Evolutionary conservation across 2,329 filamentous ascomycete species (phyloP).

Genomic region (Emmonsiellopsis sp.): DNA sequence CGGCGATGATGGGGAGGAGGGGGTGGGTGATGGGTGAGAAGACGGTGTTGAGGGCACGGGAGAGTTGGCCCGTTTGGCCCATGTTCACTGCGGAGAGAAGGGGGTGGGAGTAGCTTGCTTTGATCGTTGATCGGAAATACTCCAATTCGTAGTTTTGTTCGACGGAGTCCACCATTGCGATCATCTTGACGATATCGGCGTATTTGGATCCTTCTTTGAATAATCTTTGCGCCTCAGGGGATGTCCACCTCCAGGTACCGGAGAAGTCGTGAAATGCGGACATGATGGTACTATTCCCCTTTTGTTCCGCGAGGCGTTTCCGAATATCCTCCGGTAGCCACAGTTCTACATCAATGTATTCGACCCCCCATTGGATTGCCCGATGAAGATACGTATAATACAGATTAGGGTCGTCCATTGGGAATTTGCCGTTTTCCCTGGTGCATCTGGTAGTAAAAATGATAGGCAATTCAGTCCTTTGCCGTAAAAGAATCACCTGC

Average conservation of each 20-base stretch:
- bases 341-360: constrained; percentile 82
- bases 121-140: constrained; percentile 73
- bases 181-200: constrained; percentile 86
- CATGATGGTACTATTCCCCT: constrained; percentile 75
- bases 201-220: constrained; percentile 64
- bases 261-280: constrained; percentile 90
- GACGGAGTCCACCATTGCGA: constrained; percentile 68
- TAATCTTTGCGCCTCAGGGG: constrained; percentile 58
- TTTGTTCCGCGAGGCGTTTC: constrained; percentile 54
- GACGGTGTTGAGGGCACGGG: constrained; percentile 71
- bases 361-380: constrained; percentile 79
- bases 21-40: constrained; percentile 86
- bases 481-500: constrained; percentile 73
- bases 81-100: constrained; percentile 79
- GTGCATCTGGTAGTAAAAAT: constrained; percentile 80
- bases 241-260: constrained; percentile 74
- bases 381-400: constrained; percentile 73
- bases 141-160: constrained; percentile 87
- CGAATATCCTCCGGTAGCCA: constrained; percentile 75
- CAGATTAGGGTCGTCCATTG: constrained; percentile 66
- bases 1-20: constrained; percentile 71
- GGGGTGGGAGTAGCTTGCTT: constrained; percentile 58
- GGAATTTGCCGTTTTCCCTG: constrained; percentile 72
- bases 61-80: constrained; percentile 77
- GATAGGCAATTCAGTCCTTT: constrained; percentile 79